Evolutionary conservation across 345 rosid species (phyloP).

Genomic region (Arabidopsis suecica): DNA sequence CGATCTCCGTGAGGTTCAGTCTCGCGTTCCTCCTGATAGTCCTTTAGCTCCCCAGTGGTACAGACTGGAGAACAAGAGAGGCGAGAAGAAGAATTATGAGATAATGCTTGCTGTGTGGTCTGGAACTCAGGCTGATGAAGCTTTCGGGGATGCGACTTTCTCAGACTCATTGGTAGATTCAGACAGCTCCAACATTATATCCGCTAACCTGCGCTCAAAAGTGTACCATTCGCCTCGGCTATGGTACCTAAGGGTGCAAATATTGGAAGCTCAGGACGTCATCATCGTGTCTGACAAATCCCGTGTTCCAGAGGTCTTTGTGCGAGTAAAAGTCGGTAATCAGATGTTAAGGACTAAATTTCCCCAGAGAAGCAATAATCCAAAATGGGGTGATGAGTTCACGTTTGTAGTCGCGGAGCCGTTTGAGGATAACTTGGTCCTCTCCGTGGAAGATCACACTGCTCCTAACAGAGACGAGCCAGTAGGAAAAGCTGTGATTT

Average conservation of each 20-base stretch:
- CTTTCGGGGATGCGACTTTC: conserved; percentile 85
- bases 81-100: conserved; percentile 66
- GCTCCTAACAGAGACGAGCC: conserved; percentile 52
- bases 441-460: conserved; percentile 53
- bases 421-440: conserved; percentile 51
- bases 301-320: conserved; percentile 69
- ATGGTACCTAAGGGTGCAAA: conserved; percentile 83
- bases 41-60: conserved; percentile 99
- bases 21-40: conserved; percentile 86
- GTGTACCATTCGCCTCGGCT: conserved; percentile 92
- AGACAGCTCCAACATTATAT: conserved; percentile 53
- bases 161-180: conserved; percentile 66
- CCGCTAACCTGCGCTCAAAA: conserved; percentile 73
- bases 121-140: conserved; percentile 97
- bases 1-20: conserved; percentile 71
- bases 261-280: conserved; percentile 94
- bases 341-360: conserved; percentile 62
- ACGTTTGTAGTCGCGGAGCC: conserved; percentile 84
- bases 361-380: conserved; percentile 59
- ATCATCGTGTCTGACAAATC: conserved; percentile 58
- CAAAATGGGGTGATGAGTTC: conserved; percentile 82
- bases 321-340: conserved; percentile 72
- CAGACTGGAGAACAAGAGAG: conserved; percentile 65
- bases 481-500: conserved; percentile 51
- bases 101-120: conserved; percentile 98